These are phyloP conservation scores for Funneliformis mosseae DNA, from an alignment of 192 early-diverging fungal species.

Conservation along the genomic window DNA sequence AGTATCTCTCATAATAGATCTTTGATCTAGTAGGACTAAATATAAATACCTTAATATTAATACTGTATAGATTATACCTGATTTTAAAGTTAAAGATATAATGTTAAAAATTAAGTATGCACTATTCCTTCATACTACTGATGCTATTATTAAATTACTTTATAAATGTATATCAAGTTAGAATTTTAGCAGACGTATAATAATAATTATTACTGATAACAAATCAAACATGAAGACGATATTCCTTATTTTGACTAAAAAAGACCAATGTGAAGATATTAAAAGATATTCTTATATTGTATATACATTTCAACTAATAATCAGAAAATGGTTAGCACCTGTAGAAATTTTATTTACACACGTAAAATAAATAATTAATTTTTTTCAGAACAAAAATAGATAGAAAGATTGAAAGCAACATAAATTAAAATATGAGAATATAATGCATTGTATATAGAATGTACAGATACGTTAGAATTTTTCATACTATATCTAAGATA, in stretches of 20 bases:
- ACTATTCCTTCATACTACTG: neutral
- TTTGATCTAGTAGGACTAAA: neutral
- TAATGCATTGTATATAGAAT: neutral
- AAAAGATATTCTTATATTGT: neutral
- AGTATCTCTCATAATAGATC: neutral
- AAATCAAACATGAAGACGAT: too few species aligned
- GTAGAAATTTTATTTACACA: neutral
- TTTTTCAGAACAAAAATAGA: too few species aligned
- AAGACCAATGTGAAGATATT: neutral
- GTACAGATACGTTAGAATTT: neutral
- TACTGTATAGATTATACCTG: too few species aligned
- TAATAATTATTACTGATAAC: neutral
- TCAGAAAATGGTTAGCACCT: neutral
- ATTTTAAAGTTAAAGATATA: constrained; percentile 2
- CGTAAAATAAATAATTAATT: constrained; percentile 10
- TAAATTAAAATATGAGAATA: neutral
- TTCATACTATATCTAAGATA: too few species aligned
- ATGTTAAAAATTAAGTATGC: too few species aligned
- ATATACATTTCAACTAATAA: neutral
- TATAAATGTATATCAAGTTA: neutral
- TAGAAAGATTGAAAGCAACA: too few species aligned
- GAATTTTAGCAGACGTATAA: neutral
- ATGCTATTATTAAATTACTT: neutral
- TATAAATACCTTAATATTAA: constrained; percentile 8
- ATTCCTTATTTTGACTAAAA: neutral